These are phyloP conservation scores for Leptoxyphium fumago DNA, from an alignment of 2,329 filamentous ascomycete species.

Conservation along the genomic window DNA sequence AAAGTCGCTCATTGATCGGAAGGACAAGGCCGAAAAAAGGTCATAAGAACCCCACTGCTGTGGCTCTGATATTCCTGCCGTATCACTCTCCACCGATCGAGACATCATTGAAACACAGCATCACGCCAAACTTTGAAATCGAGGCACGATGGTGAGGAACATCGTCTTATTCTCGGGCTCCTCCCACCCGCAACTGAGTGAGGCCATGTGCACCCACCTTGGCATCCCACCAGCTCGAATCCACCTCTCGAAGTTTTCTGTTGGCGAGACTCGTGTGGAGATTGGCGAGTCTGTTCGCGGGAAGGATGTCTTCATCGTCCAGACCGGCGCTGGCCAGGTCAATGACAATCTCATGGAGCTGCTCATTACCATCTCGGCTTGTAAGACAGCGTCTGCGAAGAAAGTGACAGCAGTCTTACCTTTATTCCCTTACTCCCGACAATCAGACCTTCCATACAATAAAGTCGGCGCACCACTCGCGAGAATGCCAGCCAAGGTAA, in stretches of 20 bases:
- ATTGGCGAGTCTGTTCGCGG: conserved; percentile 92
- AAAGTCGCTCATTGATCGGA: too few relatives aligned
- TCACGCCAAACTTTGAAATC: background rate
- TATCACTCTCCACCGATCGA: background rate
- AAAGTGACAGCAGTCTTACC: conserved; percentile 88
- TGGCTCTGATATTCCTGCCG: background rate
- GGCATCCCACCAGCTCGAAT: conserved; percentile 75
- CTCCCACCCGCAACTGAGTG: conserved; percentile 77
- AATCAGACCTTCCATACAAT: conserved; percentile 94
- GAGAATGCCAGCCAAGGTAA: conserved; percentile 44
- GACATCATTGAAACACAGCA: background rate
- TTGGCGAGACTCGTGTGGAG: conserved; percentile 88
- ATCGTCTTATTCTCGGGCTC: conserved; percentile 87
- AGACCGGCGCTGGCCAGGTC: conserved; percentile 80
- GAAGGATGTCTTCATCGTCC: conserved; percentile 98
- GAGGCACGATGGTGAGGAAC: conserved; percentile 66
- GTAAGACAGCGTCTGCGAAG: conserved; percentile 85
- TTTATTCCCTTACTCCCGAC: conserved; percentile 90
- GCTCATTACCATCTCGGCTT: conserved; percentile 96
- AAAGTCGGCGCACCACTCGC: conserved; percentile 81
- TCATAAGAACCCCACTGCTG: background rate
- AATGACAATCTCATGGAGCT: conserved; percentile 96
- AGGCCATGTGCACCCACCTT: conserved; percentile 76
- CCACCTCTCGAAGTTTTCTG: conserved; percentile 80
- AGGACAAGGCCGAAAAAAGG: too few relatives aligned